Evolutionary conservation across 345 rosid genomes (phyloP).

Genomic region (Euphorbia peplus): DNA sequence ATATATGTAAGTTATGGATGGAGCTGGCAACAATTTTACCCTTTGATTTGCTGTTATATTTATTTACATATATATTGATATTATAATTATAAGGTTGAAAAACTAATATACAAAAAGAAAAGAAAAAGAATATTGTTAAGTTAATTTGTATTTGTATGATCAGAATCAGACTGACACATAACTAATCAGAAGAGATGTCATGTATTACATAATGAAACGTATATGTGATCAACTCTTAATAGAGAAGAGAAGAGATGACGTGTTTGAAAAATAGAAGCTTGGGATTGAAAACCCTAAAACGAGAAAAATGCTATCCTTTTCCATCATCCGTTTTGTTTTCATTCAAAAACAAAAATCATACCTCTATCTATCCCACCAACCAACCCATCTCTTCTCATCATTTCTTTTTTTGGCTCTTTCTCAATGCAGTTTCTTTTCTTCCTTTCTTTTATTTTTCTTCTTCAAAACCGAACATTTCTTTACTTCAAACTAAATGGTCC

Average conservation of each 20-base stretch:
- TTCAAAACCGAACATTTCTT: too few relatives aligned
- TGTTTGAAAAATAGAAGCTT: constrained; percentile 4
- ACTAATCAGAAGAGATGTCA: constrained; percentile 12
- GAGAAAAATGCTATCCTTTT: constrained; percentile 25
- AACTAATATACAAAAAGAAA: too few relatives aligned
- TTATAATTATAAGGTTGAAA: too few relatives aligned
- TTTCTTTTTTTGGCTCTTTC: constrained; percentile 19
- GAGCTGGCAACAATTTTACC: too few relatives aligned
- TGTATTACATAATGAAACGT: constrained; percentile 13
- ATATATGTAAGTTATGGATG: not conserved
- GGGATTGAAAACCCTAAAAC: constrained; percentile 15
- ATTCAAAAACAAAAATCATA: constrained; percentile 5
- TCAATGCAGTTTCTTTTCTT: not conserved
- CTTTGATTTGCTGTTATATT: too few relatives aligned
- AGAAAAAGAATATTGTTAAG: too few relatives aligned
- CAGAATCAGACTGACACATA: not conserved
- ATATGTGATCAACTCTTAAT: too few relatives aligned
- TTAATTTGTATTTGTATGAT: too few relatives aligned
- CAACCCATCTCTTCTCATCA: constrained; percentile 28
- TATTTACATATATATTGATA: not conserved
- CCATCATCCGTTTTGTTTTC: constrained; percentile 12
- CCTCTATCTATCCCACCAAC: not conserved
- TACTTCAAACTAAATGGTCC: too few relatives aligned
- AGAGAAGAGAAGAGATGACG: constrained; percentile 10
- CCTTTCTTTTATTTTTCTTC: not conserved